Conservation (phyloP, 2,329 filamentous ascomycete species). For the Epicoccum nigrum region DNA sequence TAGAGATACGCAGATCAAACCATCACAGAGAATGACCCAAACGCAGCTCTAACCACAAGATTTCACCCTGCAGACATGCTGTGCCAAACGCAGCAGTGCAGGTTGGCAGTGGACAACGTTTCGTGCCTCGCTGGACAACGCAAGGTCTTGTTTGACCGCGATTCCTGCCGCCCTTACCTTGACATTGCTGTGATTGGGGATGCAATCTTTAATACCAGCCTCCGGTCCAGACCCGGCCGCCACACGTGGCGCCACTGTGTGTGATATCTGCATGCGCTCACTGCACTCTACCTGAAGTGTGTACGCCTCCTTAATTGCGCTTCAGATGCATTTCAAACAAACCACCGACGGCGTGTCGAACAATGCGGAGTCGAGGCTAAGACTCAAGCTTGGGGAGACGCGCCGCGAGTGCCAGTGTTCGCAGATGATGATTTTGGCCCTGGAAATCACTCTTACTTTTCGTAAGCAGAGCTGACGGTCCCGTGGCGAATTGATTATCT, state of each 20-base stretch:
- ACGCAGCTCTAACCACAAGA: too few species aligned
- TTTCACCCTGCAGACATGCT: too few species aligned
- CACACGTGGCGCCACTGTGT: slow-evolving; percentile 3
- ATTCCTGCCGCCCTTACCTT: neutral
- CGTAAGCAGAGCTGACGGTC: neutral
- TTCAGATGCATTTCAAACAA: neutral
- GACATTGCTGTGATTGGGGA: neutral
- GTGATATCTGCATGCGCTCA: neutral
- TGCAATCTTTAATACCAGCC: neutral
- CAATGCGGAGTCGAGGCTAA: neutral
- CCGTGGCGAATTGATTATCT: neutral
- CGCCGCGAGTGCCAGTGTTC: neutral
- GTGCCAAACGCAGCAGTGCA: too few species aligned
- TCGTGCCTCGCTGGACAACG: too few species aligned
- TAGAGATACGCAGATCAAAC: too few species aligned
- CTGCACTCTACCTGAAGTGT: neutral
- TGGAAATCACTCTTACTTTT: slow-evolving; percentile 1
- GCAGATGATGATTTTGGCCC: neutral
- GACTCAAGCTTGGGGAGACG: neutral
- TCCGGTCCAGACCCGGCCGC: neutral
- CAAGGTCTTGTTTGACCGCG: too few species aligned
- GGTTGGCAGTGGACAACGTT: too few species aligned
- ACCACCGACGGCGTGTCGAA: neutral
- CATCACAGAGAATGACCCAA: too few species aligned
- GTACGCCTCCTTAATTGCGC: neutral